These are phyloP conservation scores for Blastobotrys ciferrii DNA, from an alignment of 1,139 yeast species.

Conservation along the genomic window DNA sequence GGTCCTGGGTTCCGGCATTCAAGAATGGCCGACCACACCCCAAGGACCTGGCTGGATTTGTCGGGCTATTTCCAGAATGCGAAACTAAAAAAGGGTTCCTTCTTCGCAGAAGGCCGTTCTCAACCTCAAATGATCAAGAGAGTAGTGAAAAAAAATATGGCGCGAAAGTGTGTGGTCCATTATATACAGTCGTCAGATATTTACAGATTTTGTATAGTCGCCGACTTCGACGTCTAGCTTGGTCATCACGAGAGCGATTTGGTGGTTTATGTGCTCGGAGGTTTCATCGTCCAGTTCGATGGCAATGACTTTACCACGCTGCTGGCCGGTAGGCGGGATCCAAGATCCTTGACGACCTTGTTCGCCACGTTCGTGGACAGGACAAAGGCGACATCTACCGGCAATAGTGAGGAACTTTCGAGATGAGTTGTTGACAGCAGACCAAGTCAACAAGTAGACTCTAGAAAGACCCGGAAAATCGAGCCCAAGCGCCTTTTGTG, in stretches of 20 bases:
- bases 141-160: too few relatives aligned
- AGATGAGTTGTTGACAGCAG: conserved; percentile 6
- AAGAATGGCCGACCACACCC: too few relatives aligned
- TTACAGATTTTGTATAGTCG: conserved; percentile 4
- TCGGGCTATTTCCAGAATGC: too few relatives aligned
- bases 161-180: too few relatives aligned
- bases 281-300: conserved; percentile 3
- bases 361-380: conserved; percentile 8
- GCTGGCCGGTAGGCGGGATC: not conserved
- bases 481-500: conserved; percentile 14
- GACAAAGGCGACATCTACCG: conserved; percentile 1
- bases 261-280: conserved; percentile 1
- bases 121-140: too few relatives aligned
- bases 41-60: too few relatives aligned
- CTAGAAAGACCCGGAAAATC: conserved; percentile 20
- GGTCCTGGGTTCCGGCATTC: too few relatives aligned
- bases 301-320: conserved; percentile 6
- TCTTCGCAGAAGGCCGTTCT: too few relatives aligned
- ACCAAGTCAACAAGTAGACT: conserved; percentile 20
- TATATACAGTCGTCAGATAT: not conserved
- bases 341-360: conserved; percentile 2
- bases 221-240: conserved; percentile 6
- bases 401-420: conserved; percentile 7
- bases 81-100: too few relatives aligned
- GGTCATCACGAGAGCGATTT: conserved; percentile 4